Conservation (phyloP, 2,329 filamentous ascomycete genomes). For the Zymoseptoria pseudotritici region DNA sequence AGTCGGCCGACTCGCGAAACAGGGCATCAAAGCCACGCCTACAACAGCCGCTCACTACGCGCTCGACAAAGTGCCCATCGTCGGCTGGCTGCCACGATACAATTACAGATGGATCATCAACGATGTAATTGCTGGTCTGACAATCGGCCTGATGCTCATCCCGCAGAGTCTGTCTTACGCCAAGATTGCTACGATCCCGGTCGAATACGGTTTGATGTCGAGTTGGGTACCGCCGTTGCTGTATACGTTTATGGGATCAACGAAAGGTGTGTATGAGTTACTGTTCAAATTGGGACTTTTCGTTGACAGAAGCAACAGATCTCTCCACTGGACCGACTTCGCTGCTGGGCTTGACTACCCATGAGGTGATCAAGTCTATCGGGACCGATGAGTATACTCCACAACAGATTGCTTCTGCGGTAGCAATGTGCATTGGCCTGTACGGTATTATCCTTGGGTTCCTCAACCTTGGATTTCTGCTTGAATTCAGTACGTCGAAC, state of each 20-base stretch:
- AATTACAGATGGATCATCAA: slow-evolving; percentile 54
- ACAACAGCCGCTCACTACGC: slow-evolving; percentile 50
- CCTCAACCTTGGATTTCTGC: slow-evolving; percentile 39
- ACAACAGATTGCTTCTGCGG: slow-evolving; percentile 52
- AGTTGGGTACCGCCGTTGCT: slow-evolving; percentile 52
- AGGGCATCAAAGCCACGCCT: slow-evolving; percentile 39
- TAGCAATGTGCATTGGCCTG: slow-evolving; percentile 57
- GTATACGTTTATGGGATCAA: slow-evolving; percentile 55
- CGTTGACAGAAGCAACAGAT: slow-evolving; percentile 34
- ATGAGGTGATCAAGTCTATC: slow-evolving; percentile 49
- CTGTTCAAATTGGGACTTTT: neutral
- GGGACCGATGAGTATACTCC: slow-evolving; percentile 44
- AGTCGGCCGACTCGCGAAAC: slow-evolving; percentile 24
- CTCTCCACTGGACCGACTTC: slow-evolving; percentile 58
- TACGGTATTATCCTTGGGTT: slow-evolving; percentile 54
- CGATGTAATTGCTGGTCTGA: slow-evolving; percentile 56
- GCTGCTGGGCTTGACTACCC: slow-evolving; percentile 56
- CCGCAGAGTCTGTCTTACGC: slow-evolving; percentile 57
- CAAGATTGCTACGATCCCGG: slow-evolving; percentile 54
- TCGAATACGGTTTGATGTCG: slow-evolving; percentile 54
- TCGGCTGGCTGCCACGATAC: slow-evolving; percentile 57
- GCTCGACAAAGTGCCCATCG: slow-evolving; percentile 53
- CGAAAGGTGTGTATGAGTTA: slow-evolving; percentile 43
- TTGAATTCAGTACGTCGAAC: slow-evolving; percentile 46
- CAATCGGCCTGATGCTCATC: slow-evolving; percentile 46